These are phyloP conservation scores for Penicillium sclerotigenum DNA, from an alignment of 2,329 filamentous ascomycete species.

Conservation along the genomic window DNA sequence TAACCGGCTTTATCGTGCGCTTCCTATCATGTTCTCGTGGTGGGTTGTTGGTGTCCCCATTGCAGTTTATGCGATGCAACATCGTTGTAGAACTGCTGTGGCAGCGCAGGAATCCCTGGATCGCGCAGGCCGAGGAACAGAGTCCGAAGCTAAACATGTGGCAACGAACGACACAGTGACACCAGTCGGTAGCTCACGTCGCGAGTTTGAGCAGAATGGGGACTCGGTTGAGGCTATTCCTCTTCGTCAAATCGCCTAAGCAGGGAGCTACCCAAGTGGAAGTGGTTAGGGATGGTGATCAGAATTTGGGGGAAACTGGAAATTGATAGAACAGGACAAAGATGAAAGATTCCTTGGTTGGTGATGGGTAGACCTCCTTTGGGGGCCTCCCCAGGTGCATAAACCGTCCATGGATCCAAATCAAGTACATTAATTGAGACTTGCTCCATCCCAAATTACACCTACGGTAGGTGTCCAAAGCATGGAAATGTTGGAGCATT, in stretches of 20 bases:
- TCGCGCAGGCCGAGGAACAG: background rate
- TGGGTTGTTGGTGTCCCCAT: conserved; percentile 22
- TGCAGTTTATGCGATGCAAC: background rate
- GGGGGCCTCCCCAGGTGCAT: no score
- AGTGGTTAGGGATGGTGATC: no score
- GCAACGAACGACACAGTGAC: background rate
- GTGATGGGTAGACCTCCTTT: background rate
- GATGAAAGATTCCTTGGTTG: background rate
- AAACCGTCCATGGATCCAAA: background rate
- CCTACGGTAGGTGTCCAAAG: no score
- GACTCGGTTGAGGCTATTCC: background rate
- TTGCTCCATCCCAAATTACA: background rate
- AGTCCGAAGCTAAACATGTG: background rate
- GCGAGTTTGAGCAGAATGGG: background rate
- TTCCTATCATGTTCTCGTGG: conserved; percentile 44
- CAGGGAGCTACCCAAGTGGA: background rate
- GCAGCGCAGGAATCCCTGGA: background rate
- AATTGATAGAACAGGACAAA: background rate
- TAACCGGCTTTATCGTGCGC: conserved; percentile 35
- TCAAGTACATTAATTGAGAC: background rate
- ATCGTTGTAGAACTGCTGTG: background rate
- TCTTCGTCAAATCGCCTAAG: background rate
- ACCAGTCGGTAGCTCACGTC: background rate
- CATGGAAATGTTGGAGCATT: no score
- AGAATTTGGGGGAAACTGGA: background rate